Conservation (phyloP, 805 yeast genomes). For the Blastobotrys chiropterorum region DNA sequence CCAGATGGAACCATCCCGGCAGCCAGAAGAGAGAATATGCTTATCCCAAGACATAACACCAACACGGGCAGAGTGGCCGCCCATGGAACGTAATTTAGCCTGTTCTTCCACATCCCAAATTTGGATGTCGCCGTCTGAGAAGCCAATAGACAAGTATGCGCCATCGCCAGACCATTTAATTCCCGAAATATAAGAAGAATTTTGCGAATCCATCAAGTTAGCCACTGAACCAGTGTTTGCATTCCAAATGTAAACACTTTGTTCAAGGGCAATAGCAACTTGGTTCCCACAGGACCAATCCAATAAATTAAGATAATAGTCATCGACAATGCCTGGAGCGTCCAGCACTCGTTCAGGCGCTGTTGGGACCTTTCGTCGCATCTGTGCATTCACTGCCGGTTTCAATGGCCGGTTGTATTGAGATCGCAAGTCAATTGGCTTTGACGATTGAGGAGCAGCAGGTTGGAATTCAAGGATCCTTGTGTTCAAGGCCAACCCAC, state of each 20-base stretch:
- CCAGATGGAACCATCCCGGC: constrained; percentile 76
- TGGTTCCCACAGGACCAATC: constrained; percentile 83
- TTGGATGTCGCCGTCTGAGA: constrained; percentile 76
- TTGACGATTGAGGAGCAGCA: constrained; percentile 60
- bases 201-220: constrained; percentile 45
- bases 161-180: constrained; percentile 91
- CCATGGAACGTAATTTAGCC: constrained; percentile 71
- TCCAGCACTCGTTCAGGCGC: constrained; percentile 91
- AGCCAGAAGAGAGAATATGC: constrained; percentile 78
- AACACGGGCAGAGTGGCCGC: constrained; percentile 66
- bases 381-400: constrained; percentile 28
- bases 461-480: constrained; percentile 83
- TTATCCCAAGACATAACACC: constrained; percentile 82
- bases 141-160: constrained; percentile 75
- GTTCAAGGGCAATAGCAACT: constrained; percentile 83
- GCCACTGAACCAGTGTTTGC: constrained; percentile 77
- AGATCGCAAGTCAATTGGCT: constrained; percentile 31
- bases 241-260: constrained; percentile 85
- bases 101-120: constrained; percentile 88
- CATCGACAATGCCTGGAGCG: constrained; percentile 93
- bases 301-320: constrained; percentile 78
- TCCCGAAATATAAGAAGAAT: constrained; percentile 53
- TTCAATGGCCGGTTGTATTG: constrained; percentile 32
- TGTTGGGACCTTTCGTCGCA: constrained; percentile 60
- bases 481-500: constrained; percentile 79